These are phyloP conservation scores for Chaetomiaceae sp. DNA, from an alignment of 2,329 filamentous ascomycete species.

Conservation along the genomic window DNA sequence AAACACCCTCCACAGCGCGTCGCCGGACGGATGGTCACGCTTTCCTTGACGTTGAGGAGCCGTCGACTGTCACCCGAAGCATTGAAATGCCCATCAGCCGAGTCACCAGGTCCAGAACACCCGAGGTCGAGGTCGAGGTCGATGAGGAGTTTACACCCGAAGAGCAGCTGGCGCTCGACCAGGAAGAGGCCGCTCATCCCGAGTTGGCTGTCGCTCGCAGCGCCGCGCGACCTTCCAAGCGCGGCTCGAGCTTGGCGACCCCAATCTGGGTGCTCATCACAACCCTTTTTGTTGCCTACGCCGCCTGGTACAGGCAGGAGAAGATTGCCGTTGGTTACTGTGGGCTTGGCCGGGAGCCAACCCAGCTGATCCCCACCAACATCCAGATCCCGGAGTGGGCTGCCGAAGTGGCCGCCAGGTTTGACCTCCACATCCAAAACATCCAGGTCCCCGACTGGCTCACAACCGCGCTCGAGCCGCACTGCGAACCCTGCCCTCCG, in stretches of 20 bases:
- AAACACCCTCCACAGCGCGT: constrained; percentile 39
- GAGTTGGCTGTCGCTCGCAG: constrained; percentile 41
- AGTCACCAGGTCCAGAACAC: constrained; percentile 32
- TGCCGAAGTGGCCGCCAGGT: constrained; percentile 37
- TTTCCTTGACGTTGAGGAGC: constrained; percentile 47
- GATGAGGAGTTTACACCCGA: constrained; percentile 95
- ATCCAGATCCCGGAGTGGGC: constrained; percentile 41
- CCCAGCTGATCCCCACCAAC: constrained; percentile 44
- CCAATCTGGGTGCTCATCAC: constrained; percentile 68
- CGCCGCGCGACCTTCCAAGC: constrained; percentile 35
- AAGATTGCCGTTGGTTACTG: constrained; percentile 97
- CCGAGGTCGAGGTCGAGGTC: constrained; percentile 54
- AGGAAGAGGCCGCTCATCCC: constrained; percentile 57
- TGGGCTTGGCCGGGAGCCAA: constrained; percentile 66
- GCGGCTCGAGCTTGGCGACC: constrained; percentile 50
- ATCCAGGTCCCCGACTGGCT: constrained; percentile 65
- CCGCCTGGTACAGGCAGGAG: constrained; percentile 83
- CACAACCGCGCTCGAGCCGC: constrained; percentile 63
- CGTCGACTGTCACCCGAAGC: constrained; percentile 51
- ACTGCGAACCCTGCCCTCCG: constrained; percentile 83
- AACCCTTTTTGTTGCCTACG: constrained; percentile 67
- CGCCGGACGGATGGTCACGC: constrained; percentile 41
- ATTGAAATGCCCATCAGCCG: constrained; percentile 53
- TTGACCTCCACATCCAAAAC: constrained; percentile 38
- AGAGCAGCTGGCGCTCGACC: constrained; percentile 74